A percentile compares a stretch with the other conserved stretches of the same genome.
These are phyloP conservation scores for Solanum paucissectum DNA, from an alignment of 257 asterid species.

Conservation along the genomic window DNA sequence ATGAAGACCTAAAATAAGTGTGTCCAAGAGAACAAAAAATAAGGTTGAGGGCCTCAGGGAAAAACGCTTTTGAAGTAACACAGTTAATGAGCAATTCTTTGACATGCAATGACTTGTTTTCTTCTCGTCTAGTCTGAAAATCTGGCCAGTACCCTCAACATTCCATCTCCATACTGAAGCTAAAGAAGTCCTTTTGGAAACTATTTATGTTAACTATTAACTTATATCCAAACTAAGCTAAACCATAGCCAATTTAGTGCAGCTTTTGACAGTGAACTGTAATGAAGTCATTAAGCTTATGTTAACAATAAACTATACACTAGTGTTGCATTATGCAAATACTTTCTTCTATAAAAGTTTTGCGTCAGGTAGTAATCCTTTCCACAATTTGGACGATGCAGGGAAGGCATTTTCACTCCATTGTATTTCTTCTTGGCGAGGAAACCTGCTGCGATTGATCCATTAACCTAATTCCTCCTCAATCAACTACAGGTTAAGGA, in stretches of 20 bases:
- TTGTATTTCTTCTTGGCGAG: conserved; percentile 2
- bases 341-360: background rate
- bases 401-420: conserved; percentile 5
- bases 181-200: background rate
- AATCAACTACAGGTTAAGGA: background rate
- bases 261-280: background rate
- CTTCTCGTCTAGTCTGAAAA: background rate
- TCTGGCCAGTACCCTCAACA: background rate
- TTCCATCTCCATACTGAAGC: background rate
- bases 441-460: background rate
- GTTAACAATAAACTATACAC: background rate
- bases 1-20: background rate
- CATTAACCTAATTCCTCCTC: background rate
- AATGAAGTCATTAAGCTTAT: background rate
- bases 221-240: background rate
- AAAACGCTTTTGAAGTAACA: background rate
- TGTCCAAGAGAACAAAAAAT: background rate
- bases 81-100: background rate
- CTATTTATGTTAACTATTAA: background rate
- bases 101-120: background rate
- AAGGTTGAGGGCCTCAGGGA: background rate
- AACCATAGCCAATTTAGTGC: background rate
- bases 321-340: background rate
- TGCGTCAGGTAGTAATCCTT: background rate
- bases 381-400: background rate